Conservation (phyloP, 2,329 filamentous ascomycete genomes). For the Helminthosporium solani region DNA sequence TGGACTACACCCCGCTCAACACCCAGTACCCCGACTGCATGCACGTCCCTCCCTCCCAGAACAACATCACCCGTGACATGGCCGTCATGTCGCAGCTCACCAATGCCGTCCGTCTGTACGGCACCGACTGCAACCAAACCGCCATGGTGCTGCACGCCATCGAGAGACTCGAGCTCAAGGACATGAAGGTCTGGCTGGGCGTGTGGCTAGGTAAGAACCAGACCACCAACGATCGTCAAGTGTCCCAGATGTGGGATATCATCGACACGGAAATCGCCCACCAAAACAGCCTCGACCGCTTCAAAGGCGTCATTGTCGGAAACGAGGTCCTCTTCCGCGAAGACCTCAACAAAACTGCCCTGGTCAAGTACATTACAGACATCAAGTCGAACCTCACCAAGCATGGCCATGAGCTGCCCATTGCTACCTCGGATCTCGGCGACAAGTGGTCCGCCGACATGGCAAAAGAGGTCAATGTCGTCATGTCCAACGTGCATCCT, state of each 20-base stretch:
- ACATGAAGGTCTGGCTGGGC: conserved; percentile 88
- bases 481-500: conserved; percentile 97
- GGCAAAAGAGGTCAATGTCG: conserved; percentile 71
- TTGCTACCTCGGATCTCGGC: conserved; percentile 86
- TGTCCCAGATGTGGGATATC: conserved; percentile 80
- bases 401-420: conserved; percentile 67
- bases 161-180: conserved; percentile 67
- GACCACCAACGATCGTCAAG: conserved; percentile 81
- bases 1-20: conserved; percentile 93
- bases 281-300: conserved; percentile 51
- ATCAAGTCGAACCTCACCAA: conserved; percentile 66
- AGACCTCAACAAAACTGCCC: conserved; percentile 64
- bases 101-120: conserved; percentile 84
- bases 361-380: conserved; percentile 63
- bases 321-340: conserved; percentile 64
- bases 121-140: conserved; percentile 96
- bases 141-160: conserved; percentile 88
- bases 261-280: conserved; percentile 55
- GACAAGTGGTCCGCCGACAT: conserved; percentile 78
- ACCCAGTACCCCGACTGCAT: conserved; percentile 86
- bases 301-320: conserved; percentile 63
- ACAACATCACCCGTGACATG: conserved; percentile 89
- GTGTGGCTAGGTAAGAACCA: conserved; percentile 86
- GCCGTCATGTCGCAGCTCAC: conserved; percentile 89
- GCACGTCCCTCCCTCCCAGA: conserved; percentile 76